Conservation (phyloP, 805 yeast genomes). For the Kodamaea neixiangensis region DNA sequence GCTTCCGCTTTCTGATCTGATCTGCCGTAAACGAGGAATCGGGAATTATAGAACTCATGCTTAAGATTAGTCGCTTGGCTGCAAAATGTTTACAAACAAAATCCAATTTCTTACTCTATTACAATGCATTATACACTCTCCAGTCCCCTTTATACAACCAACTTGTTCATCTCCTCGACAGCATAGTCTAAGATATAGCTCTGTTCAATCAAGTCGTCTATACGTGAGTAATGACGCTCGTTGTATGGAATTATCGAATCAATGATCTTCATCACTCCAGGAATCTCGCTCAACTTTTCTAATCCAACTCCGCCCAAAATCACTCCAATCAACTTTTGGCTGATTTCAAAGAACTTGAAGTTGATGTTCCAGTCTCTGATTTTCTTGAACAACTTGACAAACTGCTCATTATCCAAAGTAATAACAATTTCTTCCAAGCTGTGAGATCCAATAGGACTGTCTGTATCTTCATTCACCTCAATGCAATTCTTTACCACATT, state of each 20-base stretch:
- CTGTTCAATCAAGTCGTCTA: slow-evolving; percentile 80
- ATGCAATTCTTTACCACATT: slow-evolving; percentile 70
- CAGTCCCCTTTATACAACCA: background rate
- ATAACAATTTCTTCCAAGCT: slow-evolving; percentile 66
- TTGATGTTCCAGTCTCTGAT: slow-evolving; percentile 95
- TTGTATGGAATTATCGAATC: slow-evolving; percentile 86
- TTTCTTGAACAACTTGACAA: slow-evolving; percentile 64
- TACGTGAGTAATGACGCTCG: slow-evolving; percentile 77
- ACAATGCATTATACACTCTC: background rate
- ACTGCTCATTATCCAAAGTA: slow-evolving; percentile 57
- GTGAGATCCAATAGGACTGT: slow-evolving; percentile 54
- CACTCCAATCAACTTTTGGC: slow-evolving; percentile 75
- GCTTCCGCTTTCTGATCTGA: slow-evolving; percentile 22
- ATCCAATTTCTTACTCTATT: background rate
- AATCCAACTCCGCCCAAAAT: slow-evolving; percentile 57
- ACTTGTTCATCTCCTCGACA: slow-evolving; percentile 39
- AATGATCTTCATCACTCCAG: slow-evolving; percentile 65
- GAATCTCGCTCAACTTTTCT: slow-evolving; percentile 59
- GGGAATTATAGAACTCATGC: slow-evolving; percentile 5
- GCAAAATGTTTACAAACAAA: background rate
- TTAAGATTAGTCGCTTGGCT: background rate
- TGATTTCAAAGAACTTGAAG: slow-evolving; percentile 72
- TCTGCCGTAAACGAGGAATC: slow-evolving; percentile 19
- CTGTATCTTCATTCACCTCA: slow-evolving; percentile 48
- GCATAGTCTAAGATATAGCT: slow-evolving; percentile 85